Percentiles rank a stretch among this genome's conserved stretches.
phyloP scores from a whole-genome alignment of 805 yeast species.

The Saccharomycopsis selenospora region DNA sequence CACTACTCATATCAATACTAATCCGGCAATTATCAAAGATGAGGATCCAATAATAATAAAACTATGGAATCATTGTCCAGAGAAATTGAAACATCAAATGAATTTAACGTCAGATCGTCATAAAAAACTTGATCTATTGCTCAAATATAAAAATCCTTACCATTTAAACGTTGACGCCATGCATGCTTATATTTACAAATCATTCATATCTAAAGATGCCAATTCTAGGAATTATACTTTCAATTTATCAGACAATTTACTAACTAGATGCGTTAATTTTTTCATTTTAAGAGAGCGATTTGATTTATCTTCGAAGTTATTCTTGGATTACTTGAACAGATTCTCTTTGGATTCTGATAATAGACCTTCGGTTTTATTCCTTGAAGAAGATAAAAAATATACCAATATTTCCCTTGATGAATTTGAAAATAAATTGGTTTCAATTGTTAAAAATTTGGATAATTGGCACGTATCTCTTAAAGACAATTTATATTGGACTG shows the following conservation, averaged over 20 bases:
- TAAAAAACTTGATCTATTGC: not conserved
- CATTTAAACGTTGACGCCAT: not conserved
- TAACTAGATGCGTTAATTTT: not conserved
- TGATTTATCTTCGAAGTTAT: not conserved
- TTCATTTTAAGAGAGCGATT: not conserved
- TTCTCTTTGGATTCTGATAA: not conserved
- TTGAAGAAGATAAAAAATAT: not conserved
- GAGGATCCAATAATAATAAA: too few species aligned
- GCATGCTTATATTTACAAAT: not conserved
- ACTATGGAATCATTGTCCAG: too few species aligned
- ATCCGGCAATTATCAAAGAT: too few species aligned
- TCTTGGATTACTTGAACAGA: not conserved
- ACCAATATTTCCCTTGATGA: not conserved
- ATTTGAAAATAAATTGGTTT: not conserved
- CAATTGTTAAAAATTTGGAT: not conserved
- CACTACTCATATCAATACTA: too few species aligned
- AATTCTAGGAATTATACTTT: not conserved
- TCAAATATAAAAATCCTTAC: not conserved
- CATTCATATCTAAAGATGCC: too few species aligned
- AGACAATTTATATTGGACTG: not conserved
- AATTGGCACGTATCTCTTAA: not conserved
- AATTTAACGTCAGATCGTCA: not conserved
- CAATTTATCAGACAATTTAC: not conserved
- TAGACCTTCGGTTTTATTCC: not conserved
- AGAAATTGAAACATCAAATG: not conserved